phyloP scores from a whole-genome alignment of 1,284 basidiomycete genomes.

The Fomitopsis betulina region DNA sequence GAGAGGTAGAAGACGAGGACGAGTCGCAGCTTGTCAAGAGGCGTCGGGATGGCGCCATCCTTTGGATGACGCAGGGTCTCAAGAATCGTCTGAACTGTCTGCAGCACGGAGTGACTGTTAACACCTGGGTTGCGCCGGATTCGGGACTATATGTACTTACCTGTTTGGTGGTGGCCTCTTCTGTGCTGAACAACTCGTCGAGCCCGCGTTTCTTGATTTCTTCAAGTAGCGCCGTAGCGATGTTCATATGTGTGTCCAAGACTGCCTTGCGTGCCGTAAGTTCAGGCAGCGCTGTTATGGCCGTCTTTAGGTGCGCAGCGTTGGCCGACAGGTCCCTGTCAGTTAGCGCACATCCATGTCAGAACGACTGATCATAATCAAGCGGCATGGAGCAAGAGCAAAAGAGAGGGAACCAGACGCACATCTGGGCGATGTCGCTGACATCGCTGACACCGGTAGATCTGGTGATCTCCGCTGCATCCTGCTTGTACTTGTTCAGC shows the following conservation, averaged over 20 bases:
- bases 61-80: slow-evolving; percentile 74
- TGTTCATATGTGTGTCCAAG: slow-evolving; percentile 99
- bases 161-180: slow-evolving; percentile 87
- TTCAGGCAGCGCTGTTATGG: slow-evolving; percentile 97
- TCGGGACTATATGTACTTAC: slow-evolving; percentile 30
- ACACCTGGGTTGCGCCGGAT: background rate
- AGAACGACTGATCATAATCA: background rate
- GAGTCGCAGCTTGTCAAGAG: slow-evolving; percentile 89
- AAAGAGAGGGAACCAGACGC: background rate
- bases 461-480: slow-evolving; percentile 95
- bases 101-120: slow-evolving; percentile 3
- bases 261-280: slow-evolving; percentile 95
- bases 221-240: slow-evolving; percentile 92
- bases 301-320: slow-evolving; percentile 93
- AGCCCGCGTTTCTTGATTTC: slow-evolving; percentile 95
- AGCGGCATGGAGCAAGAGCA: background rate
- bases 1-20: slow-evolving; percentile 94
- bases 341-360: slow-evolving; percentile 1
- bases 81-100: slow-evolving; percentile 80
- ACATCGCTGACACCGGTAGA: slow-evolving; percentile 96
- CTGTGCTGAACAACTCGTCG: slow-evolving; percentile 95
- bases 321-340: slow-evolving; percentile 89
- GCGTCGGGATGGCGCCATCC: slow-evolving; percentile 60
- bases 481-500: slow-evolving; percentile 92
- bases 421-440: slow-evolving; percentile 93